A percentile compares a stretch with the other conserved stretches of the same genome.
These are phyloP conservation scores for Blepharisma japonicum DNA, from an alignment of 73 alveolate species.

Conservation along the genomic window DNA sequence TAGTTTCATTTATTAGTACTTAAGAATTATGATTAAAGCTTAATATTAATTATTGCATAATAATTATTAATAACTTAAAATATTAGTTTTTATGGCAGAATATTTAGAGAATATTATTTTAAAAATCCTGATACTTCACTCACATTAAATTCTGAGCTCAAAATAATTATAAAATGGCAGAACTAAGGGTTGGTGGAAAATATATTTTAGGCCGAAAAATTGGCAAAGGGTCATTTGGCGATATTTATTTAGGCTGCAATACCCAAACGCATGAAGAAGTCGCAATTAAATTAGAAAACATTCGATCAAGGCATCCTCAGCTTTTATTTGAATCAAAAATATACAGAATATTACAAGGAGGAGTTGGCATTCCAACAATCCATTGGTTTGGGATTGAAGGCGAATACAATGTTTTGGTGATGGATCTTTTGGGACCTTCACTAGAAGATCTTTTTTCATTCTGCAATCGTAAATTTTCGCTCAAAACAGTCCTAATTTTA, in stretches of 20 bases:
- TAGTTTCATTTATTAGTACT: no score
- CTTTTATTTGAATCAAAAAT: conserved; percentile 87
- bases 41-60: no score
- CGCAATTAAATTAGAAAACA: conserved; percentile 80
- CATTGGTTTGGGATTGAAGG: conserved; percentile 66
- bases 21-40: no score
- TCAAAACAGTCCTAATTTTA: conserved; percentile 72
- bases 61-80: no score
- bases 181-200: conserved; percentile 65
- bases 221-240: conserved; percentile 94
- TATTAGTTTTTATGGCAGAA: no score
- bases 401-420: conserved; percentile 76
- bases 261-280: conserved; percentile 65
- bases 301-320: conserved; percentile 83
- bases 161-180: conserved; percentile 52
- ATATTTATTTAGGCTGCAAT: conserved; percentile 68
- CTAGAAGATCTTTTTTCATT: conserved; percentile 75
- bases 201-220: conserved; percentile 61
- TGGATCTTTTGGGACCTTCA: conserved; percentile 84
- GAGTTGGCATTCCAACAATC: conserved; percentile 73
- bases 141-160: no score
- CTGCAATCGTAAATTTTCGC: conserved; percentile 64
- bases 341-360: conserved; percentile 58
- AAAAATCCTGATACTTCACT: no score
- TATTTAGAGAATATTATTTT: no score